phyloP scores from a whole-genome alignment of 495 filamentous ascomycete genomes.

The Penicilliopsis zonata region DNA sequence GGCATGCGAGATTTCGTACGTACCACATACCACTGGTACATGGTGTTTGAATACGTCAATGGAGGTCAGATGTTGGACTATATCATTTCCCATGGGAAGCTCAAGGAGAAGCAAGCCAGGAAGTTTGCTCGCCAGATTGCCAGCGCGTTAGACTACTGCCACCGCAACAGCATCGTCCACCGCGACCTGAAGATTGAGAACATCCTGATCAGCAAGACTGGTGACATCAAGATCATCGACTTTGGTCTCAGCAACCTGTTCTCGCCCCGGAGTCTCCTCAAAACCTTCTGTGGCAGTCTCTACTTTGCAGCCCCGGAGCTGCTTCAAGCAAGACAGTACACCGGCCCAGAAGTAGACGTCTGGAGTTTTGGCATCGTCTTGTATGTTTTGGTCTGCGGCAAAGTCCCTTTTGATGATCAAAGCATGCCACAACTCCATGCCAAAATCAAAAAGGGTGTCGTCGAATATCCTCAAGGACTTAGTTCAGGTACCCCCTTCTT shows the following conservation, averaged over 20 bases:
- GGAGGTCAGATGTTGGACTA: slow-evolving; percentile 99
- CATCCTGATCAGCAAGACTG: slow-evolving; percentile 97
- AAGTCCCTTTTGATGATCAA: slow-evolving; percentile 98
- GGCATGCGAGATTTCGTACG: slow-evolving; percentile 91
- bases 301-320: slow-evolving; percentile 97
- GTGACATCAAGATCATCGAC: slow-evolving; percentile 99
- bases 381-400: slow-evolving; percentile 94
- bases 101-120: slow-evolving; percentile 97
- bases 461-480: slow-evolving; percentile 92
- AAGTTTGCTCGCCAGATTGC: slow-evolving; percentile 98
- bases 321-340: slow-evolving; percentile 86
- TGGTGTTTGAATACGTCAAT: slow-evolving; percentile 99
- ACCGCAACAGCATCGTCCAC: slow-evolving; percentile 97
- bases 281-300: slow-evolving; percentile 95
- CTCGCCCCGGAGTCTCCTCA: slow-evolving; percentile 72
- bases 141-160: slow-evolving; percentile 97
- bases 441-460: slow-evolving; percentile 95
- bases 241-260: slow-evolving; percentile 98
- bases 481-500: slow-evolving; percentile 63
- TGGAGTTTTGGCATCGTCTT: slow-evolving; percentile 99
- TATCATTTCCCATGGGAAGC: slow-evolving; percentile 93
- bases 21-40: slow-evolving; percentile 98
- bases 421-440: slow-evolving; percentile 98
- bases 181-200: slow-evolving; percentile 98
- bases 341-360: slow-evolving; percentile 91